Conservation (phyloP, 805 yeast genomes). For the Cyberlindnera mississippiensis region DNA sequence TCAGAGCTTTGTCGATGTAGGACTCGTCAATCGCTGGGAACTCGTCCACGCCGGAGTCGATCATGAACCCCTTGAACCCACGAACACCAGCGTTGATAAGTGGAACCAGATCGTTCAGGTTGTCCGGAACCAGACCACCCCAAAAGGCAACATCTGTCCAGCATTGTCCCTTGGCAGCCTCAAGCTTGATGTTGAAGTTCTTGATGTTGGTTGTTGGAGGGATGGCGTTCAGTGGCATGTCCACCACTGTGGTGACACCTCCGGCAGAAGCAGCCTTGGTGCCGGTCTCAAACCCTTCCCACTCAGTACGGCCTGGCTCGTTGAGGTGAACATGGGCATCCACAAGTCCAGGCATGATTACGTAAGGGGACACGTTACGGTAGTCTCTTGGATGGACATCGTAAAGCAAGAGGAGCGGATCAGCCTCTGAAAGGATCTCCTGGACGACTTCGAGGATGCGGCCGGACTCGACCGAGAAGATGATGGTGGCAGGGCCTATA, state of each 20-base stretch:
- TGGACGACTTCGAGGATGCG: conserved; percentile 53
- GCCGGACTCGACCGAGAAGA: conserved; percentile 54
- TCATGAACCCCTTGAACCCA: conserved; percentile 90
- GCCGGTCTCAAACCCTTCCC: conserved; percentile 98
- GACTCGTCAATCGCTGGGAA: conserved; percentile 74
- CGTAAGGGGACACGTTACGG: conserved; percentile 56
- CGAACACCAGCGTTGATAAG: conserved; percentile 82
- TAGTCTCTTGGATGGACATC: conserved; percentile 40
- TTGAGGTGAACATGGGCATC: conserved; percentile 93
- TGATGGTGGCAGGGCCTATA: conserved; percentile 57
- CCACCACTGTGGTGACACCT: conserved; percentile 93
- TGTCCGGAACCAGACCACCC: conserved; percentile 91
- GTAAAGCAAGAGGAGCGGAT: conserved; percentile 39
- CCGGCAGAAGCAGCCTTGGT: conserved; percentile 94
- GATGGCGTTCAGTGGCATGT: conserved; percentile 93
- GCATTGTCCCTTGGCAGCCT: conserved; percentile 75
- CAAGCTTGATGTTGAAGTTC: conserved; percentile 68
- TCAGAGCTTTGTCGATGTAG: conserved; percentile 67
- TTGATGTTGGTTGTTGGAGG: conserved; percentile 90
- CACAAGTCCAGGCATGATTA: conserved; percentile 84
- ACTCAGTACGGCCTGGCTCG: conserved; percentile 97
- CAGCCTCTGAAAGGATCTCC: conserved; percentile 35
- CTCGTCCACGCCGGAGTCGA: conserved; percentile 95
- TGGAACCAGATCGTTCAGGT: conserved; percentile 65
- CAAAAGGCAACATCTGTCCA: conserved; percentile 96